Base-by-base conservation (phyloP, 2,329 filamentous ascomycete species). In the Alternaria gansuensis region DNA sequence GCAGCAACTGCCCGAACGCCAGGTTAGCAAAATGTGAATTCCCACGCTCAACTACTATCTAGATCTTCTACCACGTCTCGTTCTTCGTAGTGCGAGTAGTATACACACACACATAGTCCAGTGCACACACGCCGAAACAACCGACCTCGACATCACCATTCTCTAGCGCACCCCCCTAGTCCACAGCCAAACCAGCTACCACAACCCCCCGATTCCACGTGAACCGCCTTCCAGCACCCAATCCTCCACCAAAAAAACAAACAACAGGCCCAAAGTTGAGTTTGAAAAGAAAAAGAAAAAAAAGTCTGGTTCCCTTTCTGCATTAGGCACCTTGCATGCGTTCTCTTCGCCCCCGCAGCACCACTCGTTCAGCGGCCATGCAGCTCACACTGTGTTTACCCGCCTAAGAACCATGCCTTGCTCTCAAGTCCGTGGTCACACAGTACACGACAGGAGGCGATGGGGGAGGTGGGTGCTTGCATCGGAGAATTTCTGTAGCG, bases 291-390 rank as follows among this genome's bases (percentile, higher is more conserved):
- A 17, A 17, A 46, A 48, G 44, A 23, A 46, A 48, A 17, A 17
- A 17, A 46, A 48, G 44, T 23, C 21, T n/a, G 33, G 29, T 10
- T 34, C 3, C 29, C 13, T 34, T 34, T 8, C 29, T 48, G 21
- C 21, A 34, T 29, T 17, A 2, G 44, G 37, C 37, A 24, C 8
- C 31, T 26, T n/a, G n/a, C 21, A 36, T 48, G 31, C 21, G 4
- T 34, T 48, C 21, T 48, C 29, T 48, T 48, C 44, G 44, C 44
- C 44, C 31, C 13, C 24, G 13, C 24, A 48, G 44, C 44, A 48
- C 21, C 21, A 48, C 29, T 10, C 44, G 24, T 5, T 7, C 44
- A 36, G 3, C 13, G 44, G 31, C 31, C 44, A 36, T 48, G 44
- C 21, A 48, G 44, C 44, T 33, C 31, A 21, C 21, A 31, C 29